These are phyloP conservation scores for Mollisia scopiformis DNA, from an alignment of 2,329 filamentous ascomycete species.

Conservation along the genomic window DNA sequence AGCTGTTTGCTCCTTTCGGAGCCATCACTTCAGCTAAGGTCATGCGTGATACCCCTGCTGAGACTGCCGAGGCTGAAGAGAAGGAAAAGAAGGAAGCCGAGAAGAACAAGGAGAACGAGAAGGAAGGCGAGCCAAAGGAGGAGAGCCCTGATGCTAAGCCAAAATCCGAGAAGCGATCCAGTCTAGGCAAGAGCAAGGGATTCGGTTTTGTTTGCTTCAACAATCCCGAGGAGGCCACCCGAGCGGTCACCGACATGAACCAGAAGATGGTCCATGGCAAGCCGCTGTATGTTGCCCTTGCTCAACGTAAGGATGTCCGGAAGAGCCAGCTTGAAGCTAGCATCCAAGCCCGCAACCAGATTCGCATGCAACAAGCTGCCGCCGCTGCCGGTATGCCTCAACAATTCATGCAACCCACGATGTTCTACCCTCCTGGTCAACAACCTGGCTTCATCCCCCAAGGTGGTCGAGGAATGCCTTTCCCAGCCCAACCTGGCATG, in stretches of 20 bases:
- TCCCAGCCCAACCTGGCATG: slow-evolving; percentile 63
- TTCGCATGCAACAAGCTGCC: slow-evolving; percentile 96
- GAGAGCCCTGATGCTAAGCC: slow-evolving; percentile 47
- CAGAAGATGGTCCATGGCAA: slow-evolving; percentile 98
- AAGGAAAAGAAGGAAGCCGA: slow-evolving; percentile 55
- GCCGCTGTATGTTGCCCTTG: slow-evolving; percentile 95
- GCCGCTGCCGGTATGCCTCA: slow-evolving; percentile 87
- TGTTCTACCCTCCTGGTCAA: slow-evolving; percentile 89
- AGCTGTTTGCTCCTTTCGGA: slow-evolving; percentile 88
- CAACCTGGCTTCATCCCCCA: slow-evolving; percentile 70
- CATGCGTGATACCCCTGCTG: slow-evolving; percentile 82
- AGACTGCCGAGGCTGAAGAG: slow-evolving; percentile 46
- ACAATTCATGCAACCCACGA: slow-evolving; percentile 84
- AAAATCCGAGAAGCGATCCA: slow-evolving; percentile 56
- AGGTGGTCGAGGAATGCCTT: slow-evolving; percentile 65
- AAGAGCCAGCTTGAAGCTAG: slow-evolving; percentile 99
- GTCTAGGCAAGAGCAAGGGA: slow-evolving; percentile 97
- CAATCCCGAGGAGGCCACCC: slow-evolving; percentile 98
- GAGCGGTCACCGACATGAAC: slow-evolving; percentile 99
- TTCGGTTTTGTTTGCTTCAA: slow-evolving; percentile 99
- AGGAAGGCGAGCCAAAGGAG: slow-evolving; percentile 47
- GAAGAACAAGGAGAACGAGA: slow-evolving; percentile 52
- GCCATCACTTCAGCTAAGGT: slow-evolving; percentile 99
- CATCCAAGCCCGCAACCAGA: slow-evolving; percentile 98
- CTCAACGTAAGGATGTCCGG: slow-evolving; percentile 99